These are phyloP conservation scores for Funneliformis caledonium DNA, from an alignment of 371 early-diverging fungal genomes.

Conservation along the genomic window DNA sequence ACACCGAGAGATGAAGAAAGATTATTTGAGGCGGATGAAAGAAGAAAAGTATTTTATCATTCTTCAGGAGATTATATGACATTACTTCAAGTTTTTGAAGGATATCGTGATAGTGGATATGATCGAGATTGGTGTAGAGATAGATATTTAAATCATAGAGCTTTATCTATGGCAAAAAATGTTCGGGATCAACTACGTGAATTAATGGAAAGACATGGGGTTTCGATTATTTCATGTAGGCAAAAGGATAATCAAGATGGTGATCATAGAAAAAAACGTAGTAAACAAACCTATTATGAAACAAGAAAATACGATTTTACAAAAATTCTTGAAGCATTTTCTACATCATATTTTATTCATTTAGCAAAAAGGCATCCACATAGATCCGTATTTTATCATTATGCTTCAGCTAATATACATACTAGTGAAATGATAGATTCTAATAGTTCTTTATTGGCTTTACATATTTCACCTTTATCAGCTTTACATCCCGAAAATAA, in stretches of 20 bases:
- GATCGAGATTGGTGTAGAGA: constrained; percentile 89
- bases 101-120: constrained; percentile 82
- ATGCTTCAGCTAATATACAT: constrained; percentile 56
- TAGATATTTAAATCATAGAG: constrained; percentile 85
- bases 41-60: constrained; percentile 66
- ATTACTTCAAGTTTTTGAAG: constrained; percentile 84
- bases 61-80: constrained; percentile 91
- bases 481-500: constrained; percentile 56
- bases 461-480: constrained; percentile 70
- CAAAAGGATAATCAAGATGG: constrained; percentile 26
- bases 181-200: constrained; percentile 90
- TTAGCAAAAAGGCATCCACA: constrained; percentile 75
- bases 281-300: neutral
- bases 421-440: constrained; percentile 25
- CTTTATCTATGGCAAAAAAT: constrained; percentile 82
- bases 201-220: constrained; percentile 82
- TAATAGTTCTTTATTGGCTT: constrained; percentile 57
- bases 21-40: constrained; percentile 71
- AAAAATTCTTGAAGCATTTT: constrained; percentile 70
- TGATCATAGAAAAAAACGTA: neutral
- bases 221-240: constrained; percentile 53
- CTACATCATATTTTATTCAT: constrained; percentile 76
- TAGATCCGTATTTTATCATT: constrained; percentile 75
- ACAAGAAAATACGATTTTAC: constrained; percentile 48
- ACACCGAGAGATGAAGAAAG: constrained; percentile 80